phyloP scores from a whole-genome alignment of 768 basidiomycete species.

The Cystofilobasidium capitatum region DNA sequence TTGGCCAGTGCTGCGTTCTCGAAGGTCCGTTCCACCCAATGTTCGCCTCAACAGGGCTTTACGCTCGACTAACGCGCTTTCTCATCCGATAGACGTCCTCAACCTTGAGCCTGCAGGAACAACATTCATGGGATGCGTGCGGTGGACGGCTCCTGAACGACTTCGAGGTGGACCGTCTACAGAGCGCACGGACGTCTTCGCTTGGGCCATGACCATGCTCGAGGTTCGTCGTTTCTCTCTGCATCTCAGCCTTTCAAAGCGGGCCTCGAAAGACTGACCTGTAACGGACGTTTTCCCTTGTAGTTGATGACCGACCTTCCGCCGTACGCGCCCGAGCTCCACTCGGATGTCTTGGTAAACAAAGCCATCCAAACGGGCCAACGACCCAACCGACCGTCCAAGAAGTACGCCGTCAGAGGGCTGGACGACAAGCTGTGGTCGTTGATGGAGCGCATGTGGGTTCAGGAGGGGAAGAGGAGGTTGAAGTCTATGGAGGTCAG shows the following conservation, averaged over 20 bases:
- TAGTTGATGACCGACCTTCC: constrained; percentile 12
- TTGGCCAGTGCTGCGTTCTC: background rate
- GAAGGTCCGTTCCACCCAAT: background rate
- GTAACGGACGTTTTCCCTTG: background rate
- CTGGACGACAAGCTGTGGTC: background rate
- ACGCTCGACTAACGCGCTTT: no score
- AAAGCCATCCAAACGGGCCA: background rate
- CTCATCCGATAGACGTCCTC: constrained; percentile 5
- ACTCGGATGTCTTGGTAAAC: background rate
- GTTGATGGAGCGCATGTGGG: background rate
- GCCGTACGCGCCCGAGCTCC: background rate
- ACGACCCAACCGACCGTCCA: background rate
- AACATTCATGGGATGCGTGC: background rate
- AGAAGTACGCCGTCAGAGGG: background rate
- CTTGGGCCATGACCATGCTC: background rate
- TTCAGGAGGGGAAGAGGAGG: background rate
- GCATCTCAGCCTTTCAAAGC: background rate
- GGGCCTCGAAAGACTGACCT: background rate
- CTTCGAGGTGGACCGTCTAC: constrained; percentile 1
- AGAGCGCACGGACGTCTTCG: background rate
- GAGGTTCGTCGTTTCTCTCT: background rate
- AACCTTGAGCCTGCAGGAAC: background rate
- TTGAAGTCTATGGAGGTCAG: background rate
- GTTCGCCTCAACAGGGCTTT: background rate
- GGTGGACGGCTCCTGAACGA: background rate